Conservation (phyloP, 2,329 filamentous ascomycete species). For the Arthroderma sp. region DNA sequence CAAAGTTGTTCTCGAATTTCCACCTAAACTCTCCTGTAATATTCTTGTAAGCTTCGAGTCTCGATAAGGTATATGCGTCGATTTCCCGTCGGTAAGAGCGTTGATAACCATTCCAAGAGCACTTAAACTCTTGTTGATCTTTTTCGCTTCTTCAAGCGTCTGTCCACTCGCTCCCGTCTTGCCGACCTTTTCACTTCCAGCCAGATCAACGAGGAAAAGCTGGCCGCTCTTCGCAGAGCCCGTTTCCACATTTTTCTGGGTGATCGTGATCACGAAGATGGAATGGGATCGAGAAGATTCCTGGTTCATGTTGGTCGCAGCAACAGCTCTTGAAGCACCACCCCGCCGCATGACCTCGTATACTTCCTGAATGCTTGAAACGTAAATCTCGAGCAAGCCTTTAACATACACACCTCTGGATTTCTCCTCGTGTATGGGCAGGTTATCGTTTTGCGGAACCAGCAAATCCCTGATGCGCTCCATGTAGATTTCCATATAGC, state of each 20-base stretch:
- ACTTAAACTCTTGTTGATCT: constrained; percentile 99
- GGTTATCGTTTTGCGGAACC: constrained; percentile 84
- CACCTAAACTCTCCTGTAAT: constrained; percentile 88
- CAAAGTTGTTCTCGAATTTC: constrained; percentile 94
- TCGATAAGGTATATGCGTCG: constrained; percentile 86
- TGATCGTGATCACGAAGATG: constrained; percentile 93
- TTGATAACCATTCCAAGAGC: constrained; percentile 99
- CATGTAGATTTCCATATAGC: constrained; percentile 99
- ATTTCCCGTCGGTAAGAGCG: constrained; percentile 90
- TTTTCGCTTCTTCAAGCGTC: constrained; percentile 95
- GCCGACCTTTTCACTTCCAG: constrained; percentile 94
- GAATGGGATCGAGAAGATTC: constrained; percentile 97
- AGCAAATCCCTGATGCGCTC: constrained; percentile 91
- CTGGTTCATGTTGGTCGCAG: constrained; percentile 97
- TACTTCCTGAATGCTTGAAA: constrained; percentile 87
- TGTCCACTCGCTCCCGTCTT: constrained; percentile 97
- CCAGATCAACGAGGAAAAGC: constrained; percentile 93
- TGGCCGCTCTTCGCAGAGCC: constrained; percentile 93
- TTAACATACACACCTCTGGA: constrained; percentile 93
- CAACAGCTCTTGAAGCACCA: constrained; percentile 77
- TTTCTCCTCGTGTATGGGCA: constrained; percentile 97
- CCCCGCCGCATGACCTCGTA: constrained; percentile 94
- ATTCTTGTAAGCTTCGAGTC: constrained; percentile 97
- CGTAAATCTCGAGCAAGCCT: constrained; percentile 85
- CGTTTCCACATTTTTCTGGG: constrained; percentile 94